These are phyloP conservation scores for Xylaria digitata DNA, from an alignment of 2,329 filamentous ascomycete species.

Conservation along the genomic window DNA sequence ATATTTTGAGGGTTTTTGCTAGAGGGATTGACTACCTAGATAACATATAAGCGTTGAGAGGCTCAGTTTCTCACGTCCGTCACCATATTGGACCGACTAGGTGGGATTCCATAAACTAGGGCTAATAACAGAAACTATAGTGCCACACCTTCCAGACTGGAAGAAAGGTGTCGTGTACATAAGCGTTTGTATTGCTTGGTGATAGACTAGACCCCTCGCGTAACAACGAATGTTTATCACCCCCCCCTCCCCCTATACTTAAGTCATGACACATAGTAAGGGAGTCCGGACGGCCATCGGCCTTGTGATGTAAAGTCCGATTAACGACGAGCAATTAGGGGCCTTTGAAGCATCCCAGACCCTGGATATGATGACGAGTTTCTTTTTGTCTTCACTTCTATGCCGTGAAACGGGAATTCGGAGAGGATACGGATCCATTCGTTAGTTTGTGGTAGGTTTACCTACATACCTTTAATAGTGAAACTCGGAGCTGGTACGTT, in stretches of 20 bases:
- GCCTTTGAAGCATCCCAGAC: neutral
- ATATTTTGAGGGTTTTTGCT: too few relatives aligned
- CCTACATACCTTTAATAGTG: neutral
- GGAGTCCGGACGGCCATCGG: neutral
- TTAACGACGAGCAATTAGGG: neutral
- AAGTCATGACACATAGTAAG: too few relatives aligned
- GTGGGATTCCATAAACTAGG: too few relatives aligned
- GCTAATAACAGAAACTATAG: neutral
- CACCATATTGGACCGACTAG: neutral
- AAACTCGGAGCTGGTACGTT: neutral
- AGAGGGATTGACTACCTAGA: too few relatives aligned
- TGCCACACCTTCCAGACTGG: too few relatives aligned
- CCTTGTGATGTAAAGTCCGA: neutral
- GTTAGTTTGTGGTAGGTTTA: neutral
- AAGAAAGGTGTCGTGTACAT: too few relatives aligned
- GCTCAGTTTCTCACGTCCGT: neutral
- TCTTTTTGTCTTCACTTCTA: neutral
- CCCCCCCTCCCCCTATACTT: too few relatives aligned
- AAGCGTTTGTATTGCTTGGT: too few relatives aligned
- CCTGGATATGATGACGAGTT: neutral
- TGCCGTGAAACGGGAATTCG: neutral
- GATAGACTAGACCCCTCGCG: too few relatives aligned
- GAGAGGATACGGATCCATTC: too few relatives aligned
- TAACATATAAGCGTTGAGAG: neutral
- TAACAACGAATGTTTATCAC: too few relatives aligned